Evolutionary conservation across 2,329 filamentous ascomycete genomes (phyloP), one percentile per base, ranked within the genome.

Genomic region (Sporothrix phasma): DNA sequence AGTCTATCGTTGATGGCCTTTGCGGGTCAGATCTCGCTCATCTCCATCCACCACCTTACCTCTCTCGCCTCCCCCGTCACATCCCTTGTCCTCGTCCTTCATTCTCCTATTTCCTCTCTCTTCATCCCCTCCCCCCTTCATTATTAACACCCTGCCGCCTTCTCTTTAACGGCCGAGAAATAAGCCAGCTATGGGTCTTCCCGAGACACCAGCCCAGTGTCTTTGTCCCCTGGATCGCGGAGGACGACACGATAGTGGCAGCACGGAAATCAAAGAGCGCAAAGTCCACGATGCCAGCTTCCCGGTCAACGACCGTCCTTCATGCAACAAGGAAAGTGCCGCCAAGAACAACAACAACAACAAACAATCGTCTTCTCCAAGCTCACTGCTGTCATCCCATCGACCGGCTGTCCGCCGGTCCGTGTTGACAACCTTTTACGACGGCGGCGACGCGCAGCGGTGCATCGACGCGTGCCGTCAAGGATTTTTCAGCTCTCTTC

Each of bases 191-290:
- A 68, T 68, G 67, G 64, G 34, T 46, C 10, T 24, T 58, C 49
- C 67, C 62, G 64, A 68, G 61, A 67, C 67, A 66, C 37, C 63
- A 13, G 51, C 51, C 17, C 45, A 62, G 24, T 67, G 67, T 65
- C 66, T 68, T 34, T 68, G 67, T 31, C 67, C 67, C 34, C 34
- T 61, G 47, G 39, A 5, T 31, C 19, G 5, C 19, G 47, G 19
- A 17, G 34, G 24, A 17, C 5, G n/a, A 11, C 13, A 24, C n/a
- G 45, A n/a, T 2, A 7, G 17, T 26, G 13, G 54, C 22, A 56
- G 19, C n/a, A 39, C 17, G 19, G 24, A 24, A 37, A 43, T 43
- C 54, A 58, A 61, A 39, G 45, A 49, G 13, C 45, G 56, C 56
- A 60, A 34, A 22, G n/a, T 34, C 29, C 41, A 22, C 34, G 41